Conservation (phyloP, 345 rosid species). For the Erodium maritimum region DNA sequence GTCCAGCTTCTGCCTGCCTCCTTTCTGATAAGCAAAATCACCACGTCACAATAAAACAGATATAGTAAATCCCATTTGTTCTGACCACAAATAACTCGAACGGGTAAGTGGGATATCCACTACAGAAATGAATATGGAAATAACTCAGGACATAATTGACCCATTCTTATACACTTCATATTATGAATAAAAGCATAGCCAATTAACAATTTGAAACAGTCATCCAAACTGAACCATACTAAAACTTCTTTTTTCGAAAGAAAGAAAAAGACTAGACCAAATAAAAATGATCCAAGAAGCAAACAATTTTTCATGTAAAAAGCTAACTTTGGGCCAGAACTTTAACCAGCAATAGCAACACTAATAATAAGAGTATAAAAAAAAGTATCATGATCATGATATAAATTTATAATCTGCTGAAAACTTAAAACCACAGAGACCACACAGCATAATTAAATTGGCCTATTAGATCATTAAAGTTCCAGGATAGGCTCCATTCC, state of each 20-base stretch:
- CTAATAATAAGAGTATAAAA: too few relatives aligned
- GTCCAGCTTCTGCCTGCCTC: conserved; percentile 70
- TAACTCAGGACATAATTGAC: not conserved
- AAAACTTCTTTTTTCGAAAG: not conserved
- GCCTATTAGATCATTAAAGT: not conserved
- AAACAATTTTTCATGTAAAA: too few relatives aligned
- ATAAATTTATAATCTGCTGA: not conserved
- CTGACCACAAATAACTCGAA: not conserved
- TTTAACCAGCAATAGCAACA: not conserved
- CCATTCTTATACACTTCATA: not conserved
- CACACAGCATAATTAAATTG: not conserved
- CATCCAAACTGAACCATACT: not conserved
- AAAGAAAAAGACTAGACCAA: not conserved
- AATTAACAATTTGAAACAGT: not conserved
- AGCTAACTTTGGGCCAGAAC: not conserved
- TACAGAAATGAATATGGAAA: not conserved
- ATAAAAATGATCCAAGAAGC: not conserved
- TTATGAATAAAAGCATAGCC: not conserved
- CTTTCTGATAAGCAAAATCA: conserved; percentile 32
- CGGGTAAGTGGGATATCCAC: not conserved
- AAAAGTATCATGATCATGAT: not conserved
- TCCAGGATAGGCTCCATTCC: not conserved
- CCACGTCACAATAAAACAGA: not conserved
- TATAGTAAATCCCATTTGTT: not conserved
- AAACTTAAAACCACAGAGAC: not conserved